These are phyloP conservation scores for Fusarium coffeatum DNA, from an alignment of 2,329 filamentous ascomycete species.

Conservation along the genomic window DNA sequence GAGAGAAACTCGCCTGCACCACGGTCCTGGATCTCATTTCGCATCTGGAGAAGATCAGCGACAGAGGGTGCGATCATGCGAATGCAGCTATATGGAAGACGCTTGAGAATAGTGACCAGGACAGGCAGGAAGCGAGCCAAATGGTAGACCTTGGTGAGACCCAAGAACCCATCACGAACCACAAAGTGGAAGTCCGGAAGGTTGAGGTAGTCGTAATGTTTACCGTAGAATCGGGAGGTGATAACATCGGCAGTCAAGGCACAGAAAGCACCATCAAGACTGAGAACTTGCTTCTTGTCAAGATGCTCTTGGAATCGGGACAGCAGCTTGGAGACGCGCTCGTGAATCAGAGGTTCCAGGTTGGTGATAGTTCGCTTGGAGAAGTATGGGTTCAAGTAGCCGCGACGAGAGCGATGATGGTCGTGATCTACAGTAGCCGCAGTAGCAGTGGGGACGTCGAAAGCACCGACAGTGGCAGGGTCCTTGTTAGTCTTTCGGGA, in stretches of 20 bases:
- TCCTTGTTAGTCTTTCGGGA: neutral
- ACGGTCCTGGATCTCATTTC: neutral
- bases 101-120: neutral
- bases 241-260: neutral
- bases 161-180: neutral
- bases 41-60: neutral
- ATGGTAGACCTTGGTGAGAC: neutral
- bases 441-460: neutral
- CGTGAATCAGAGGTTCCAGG: neutral
- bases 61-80: neutral
- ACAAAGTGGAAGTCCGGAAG: neutral
- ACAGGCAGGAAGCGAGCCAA: neutral
- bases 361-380: neutral
- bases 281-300: neutral
- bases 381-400: neutral
- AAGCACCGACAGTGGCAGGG: neutral
- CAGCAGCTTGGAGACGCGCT: neutral
- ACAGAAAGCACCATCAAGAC: neutral
- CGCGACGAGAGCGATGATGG: neutral
- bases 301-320: neutral
- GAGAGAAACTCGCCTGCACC: neutral
- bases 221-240: neutral
- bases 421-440: neutral
- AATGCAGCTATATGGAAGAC: neutral
- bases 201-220: neutral